Base-by-base conservation (phyloP, 495 filamentous ascomycete species). In the Mytilinidion resinicola region DNA sequence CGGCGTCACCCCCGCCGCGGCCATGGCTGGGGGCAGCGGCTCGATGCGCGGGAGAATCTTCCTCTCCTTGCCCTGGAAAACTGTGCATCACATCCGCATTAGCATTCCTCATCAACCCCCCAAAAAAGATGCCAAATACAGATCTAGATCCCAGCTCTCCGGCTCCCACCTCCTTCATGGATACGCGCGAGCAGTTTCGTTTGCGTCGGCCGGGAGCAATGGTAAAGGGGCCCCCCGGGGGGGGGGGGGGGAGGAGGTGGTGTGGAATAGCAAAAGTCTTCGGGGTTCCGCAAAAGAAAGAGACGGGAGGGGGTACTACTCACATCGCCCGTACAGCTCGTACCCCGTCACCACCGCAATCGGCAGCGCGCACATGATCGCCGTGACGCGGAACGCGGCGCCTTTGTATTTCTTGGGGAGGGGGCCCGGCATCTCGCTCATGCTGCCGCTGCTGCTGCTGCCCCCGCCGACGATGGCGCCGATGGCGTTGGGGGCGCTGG, bases 331-430 rank as follows among this genome's bases (percentile, higher is more conserved):
- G 15, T 55, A 67, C 11, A 67, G 39, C 53, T 64, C 65, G 15
- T 41, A 61, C 14, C 65, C 48, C 50, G 51, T 55, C 19, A 67
- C 62, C 1, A 62, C 17, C 9, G 56, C 41, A 34, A 67, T 51
- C 19, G 65, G 65, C 55, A 64, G 36, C 35, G 56, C 65, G 17
- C 64, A 58, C 17, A 65, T 60, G n/a, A 64, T 59, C 15, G 54
- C 57, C 20, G 58, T 62, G 4, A 61, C 33, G 3, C 62, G 49
- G 6, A 61, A 42, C 41, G 57, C 55, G 9, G 62, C 55, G 38
- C 50, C 17, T 36, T 59, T 58, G 62, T 67, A 67, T 37, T 62
- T 60, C 9, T 36, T 20, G 9, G 56, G 46, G 25, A 64, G 14
- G 19, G 48, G 30, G 25, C 49, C 58, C 3, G 25, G 25, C 25